Evolutionary conservation across 164 flowering plant species (phyloP), one percentile per base, ranked within the genome.

Genomic region (Pachysandra terminalis): DNA sequence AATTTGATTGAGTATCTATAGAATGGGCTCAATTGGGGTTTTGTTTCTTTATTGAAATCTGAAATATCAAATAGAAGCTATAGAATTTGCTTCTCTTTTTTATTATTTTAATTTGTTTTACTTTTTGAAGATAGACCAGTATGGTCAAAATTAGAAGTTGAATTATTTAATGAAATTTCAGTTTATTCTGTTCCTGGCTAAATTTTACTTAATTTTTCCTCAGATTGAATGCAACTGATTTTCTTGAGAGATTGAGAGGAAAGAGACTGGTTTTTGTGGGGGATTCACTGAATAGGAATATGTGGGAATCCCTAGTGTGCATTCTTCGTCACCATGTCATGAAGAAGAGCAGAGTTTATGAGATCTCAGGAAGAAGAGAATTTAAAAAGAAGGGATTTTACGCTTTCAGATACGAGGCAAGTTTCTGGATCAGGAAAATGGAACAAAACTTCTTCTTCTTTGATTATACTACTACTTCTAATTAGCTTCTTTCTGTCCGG

Each of bases 221-320:
- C 81, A 90, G 96, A 52, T 64, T 90, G 52, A 85, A 93, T 78
- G 89, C 87, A 17, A 85, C 85, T 59, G 87, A 86, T 77, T 82
- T 90, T 74, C 79, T 93, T 67, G 90, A 87, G 80, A 81, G 86
- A 59, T 66, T 93, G 68, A 86, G 92, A 78, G 95, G 97, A 53
- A 79, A 82, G 79, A 86, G 81, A 75, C 78, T 93, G 62, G 87
- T 88, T 51, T 90, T 89, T 75, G 93, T 93, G 37, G 96, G 98
- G 25, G 93, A 93, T 75, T 93, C 96, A 4, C 77, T 93, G 63
- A 93, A 89, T 65, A 73, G 98, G 77, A 93, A 93, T 78, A 90
- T 89, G 98, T 93, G 98, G 98, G 96, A 93, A 70, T 90, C 96
- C 59, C 73, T 93, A 68, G 93, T 90, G 21, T 93, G 96, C 71